Base-by-base conservation (phyloP, 768 basidiomycete genomes). In the Mycena rebaudengoi region DNA sequence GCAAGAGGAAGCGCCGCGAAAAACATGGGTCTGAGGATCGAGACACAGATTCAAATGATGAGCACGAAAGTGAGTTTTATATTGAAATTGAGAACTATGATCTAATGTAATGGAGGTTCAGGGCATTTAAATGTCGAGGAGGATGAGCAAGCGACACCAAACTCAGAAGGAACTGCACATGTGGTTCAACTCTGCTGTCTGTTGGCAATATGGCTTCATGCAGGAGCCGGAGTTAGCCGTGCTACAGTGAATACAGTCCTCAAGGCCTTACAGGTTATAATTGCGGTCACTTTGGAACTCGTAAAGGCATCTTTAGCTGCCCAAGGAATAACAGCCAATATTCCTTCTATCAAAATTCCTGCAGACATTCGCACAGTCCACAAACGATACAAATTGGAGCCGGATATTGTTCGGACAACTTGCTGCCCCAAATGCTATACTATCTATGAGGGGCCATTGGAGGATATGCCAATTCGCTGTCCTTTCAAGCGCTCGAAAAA, bases 151-250 rank as follows among this genome's bases (percentile, higher is more conserved):
- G 41, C 33, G 23, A 13, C 40, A 35, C 29, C 16, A 29, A 30
- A 26, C 20, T n/a, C n/a, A n/a, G n/a, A n/a, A n/a, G n/a, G n/a
- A n/a, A n/a, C n/a, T n/a, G n/a, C 26, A 23, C 56, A 30, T 28
- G 35, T 65, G 1, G 21, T 39, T n/a, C 10, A 58, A 7, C 44
- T 66, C 32, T 66, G 61, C 14, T 59, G 41, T 7, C 21, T 62
- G n/a, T 49, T 67, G 6, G 61, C 43, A 1, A 52, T 51, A 4
- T 67, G 66, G 66, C 61, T 67, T 29, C 40, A 39, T 35, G 21
- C 51, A 0, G n/a, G 14, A 5, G 49, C 39, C 39, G 56, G 60
- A 32, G 49, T 50, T 16, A 62, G 65, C 32, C 43, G 40, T 1
- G 33, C 14, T 16, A 59, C 65, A 23, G 54, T 32, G 2, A 62